These are phyloP conservation scores for Xylogone sp. DNA, from an alignment of 2,329 filamentous ascomycete species.

Conservation along the genomic window DNA sequence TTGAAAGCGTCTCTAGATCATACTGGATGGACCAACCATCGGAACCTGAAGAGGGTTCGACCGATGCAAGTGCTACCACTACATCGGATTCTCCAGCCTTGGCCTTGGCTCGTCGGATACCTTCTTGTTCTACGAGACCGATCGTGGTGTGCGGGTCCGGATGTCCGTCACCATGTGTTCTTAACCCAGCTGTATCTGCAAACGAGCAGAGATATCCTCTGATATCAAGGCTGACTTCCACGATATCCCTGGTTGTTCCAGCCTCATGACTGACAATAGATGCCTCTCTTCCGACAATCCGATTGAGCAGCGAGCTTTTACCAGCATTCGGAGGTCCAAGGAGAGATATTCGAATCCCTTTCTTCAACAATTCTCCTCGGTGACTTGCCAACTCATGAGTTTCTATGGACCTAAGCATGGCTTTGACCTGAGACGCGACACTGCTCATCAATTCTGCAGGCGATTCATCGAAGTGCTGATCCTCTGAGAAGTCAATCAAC, in stretches of 20 bases:
- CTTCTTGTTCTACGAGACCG: slow-evolving; percentile 79
- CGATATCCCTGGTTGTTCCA: slow-evolving; percentile 89
- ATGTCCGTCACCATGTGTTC: slow-evolving; percentile 39
- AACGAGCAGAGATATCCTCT: slow-evolving; percentile 89
- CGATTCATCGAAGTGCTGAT: slow-evolving; percentile 94
- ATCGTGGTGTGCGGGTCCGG: slow-evolving; percentile 36
- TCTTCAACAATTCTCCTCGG: slow-evolving; percentile 77
- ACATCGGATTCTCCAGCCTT: slow-evolving; percentile 82
- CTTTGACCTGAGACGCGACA: slow-evolving; percentile 61
- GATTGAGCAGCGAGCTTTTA: slow-evolving; percentile 91
- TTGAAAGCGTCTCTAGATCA: slow-evolving; percentile 51
- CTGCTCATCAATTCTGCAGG: slow-evolving; percentile 67
- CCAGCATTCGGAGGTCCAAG: slow-evolving; percentile 91
- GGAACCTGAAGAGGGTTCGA: slow-evolving; percentile 48
- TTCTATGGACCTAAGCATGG: slow-evolving; percentile 59
- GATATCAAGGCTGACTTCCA: slow-evolving; percentile 87
- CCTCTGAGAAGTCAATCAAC: slow-evolving; percentile 94
- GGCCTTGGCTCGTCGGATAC: slow-evolving; percentile 80
- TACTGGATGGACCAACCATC: slow-evolving; percentile 43
- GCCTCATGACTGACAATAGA: slow-evolving; percentile 93
- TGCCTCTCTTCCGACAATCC: slow-evolving; percentile 84
- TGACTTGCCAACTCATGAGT: slow-evolving; percentile 74
- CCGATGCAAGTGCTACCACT: slow-evolving; percentile 73
- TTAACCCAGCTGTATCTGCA: slow-evolving; percentile 89
- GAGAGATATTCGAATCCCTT: slow-evolving; percentile 81